A percentile compares a stretch with the other conserved stretches of the same genome.
phyloP scores from a whole-genome alignment of 768 basidiomycete species.

The Epithele typhae region DNA sequence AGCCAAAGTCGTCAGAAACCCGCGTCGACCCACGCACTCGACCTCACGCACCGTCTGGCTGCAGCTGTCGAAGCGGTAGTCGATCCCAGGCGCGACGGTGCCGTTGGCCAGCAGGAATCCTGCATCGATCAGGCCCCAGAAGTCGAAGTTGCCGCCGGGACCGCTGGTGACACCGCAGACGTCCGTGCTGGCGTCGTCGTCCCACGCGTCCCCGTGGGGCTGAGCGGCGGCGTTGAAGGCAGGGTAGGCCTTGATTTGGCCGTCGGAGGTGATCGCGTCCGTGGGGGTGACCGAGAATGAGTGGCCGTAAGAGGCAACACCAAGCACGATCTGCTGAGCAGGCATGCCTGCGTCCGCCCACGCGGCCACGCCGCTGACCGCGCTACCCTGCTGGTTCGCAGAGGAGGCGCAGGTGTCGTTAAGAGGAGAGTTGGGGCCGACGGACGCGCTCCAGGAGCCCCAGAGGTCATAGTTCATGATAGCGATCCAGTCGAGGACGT shows the following conservation, averaged over 20 bases:
- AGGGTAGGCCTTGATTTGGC: conserved; percentile 48
- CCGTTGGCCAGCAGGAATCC: conserved; percentile 52
- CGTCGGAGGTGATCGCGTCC: conserved; percentile 33
- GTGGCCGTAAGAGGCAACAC: conserved; percentile 83
- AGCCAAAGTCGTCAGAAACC: not conserved
- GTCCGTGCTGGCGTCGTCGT: conserved; percentile 45
- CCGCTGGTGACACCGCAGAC: conserved; percentile 53
- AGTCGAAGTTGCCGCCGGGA: conserved; percentile 57
- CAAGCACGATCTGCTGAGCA: conserved; percentile 68
- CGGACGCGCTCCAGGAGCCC: conserved; percentile 47
- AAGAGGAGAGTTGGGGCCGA: conserved; percentile 83
- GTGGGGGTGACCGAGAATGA: conserved; percentile 46
- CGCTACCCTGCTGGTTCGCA: conserved; percentile 65
- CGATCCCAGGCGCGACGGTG: conserved; percentile 43
- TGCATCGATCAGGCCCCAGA: conserved; percentile 54
- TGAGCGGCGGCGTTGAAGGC: conserved; percentile 41
- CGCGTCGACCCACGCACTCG: not conserved
- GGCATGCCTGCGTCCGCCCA: conserved; percentile 84
- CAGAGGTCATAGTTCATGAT: conserved; percentile 72
- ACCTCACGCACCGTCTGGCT: conserved; percentile 60
- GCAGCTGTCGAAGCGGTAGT: conserved; percentile 57
- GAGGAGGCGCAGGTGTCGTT: conserved; percentile 67
- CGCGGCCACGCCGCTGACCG: conserved; percentile 60
- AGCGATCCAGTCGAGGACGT: conserved; percentile 68
- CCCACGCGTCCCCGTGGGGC: conserved; percentile 55